phyloP scores from a whole-genome alignment of 306 rosid species.

The Medicago arabica region DNA sequence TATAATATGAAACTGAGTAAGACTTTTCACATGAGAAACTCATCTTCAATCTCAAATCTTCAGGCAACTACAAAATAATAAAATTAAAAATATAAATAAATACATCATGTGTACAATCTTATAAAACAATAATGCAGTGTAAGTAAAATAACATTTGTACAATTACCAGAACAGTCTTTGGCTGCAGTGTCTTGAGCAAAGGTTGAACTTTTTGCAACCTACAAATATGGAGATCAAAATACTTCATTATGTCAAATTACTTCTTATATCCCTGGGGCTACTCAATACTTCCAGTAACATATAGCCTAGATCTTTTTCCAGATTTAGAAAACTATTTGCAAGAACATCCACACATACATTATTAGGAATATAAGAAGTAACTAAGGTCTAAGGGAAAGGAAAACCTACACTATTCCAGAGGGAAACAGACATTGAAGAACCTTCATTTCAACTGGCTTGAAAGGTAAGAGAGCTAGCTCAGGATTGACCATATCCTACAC shows the following conservation, averaged over 20 bases:
- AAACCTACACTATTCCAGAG: conserved; percentile 74
- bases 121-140: not conserved
- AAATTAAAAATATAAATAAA: not conserved
- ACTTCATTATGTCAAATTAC: too few species aligned
- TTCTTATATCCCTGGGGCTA: not conserved
- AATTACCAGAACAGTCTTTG: conserved; percentile 73
- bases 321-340: not conserved
- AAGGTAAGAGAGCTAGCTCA: conserved; percentile 78
- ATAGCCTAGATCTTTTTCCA: not conserved
- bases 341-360: not conserved
- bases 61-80: conserved; percentile 60
- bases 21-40: conserved; percentile 50
- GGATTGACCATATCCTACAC: conserved; percentile 67
- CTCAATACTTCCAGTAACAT: not conserved
- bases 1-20: conserved; percentile 54
- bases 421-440: conserved; percentile 82
- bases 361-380: conserved; percentile 5
- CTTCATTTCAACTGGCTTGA: conserved; percentile 77
- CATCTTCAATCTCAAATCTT: conserved; percentile 53
- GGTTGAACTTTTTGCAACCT: conserved; percentile 69
- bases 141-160: conserved; percentile 1
- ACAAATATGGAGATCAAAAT: conserved; percentile 20
- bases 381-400: not conserved
- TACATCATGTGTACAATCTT: conserved; percentile 25
- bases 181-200: conserved; percentile 62